These are phyloP conservation scores for Polyplosphaeria fusca DNA, from an alignment of 495 filamentous ascomycete genomes.

Conservation along the genomic window DNA sequence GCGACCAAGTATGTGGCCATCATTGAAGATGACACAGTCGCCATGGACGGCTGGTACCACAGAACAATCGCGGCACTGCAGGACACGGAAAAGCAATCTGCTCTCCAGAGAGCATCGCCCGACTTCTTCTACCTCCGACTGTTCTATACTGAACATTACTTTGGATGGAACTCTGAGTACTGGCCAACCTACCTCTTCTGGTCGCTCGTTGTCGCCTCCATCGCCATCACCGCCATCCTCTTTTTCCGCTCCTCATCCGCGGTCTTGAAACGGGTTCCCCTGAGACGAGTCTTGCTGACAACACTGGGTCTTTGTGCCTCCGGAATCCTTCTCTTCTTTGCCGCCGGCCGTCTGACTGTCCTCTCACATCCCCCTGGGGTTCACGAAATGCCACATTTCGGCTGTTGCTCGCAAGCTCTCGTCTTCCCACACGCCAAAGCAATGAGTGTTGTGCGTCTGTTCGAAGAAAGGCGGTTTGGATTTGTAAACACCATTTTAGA, in stretches of 20 bases:
- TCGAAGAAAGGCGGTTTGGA: conserved; percentile 24
- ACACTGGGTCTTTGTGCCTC: conserved; percentile 31
- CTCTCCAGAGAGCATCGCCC: conserved; percentile 1
- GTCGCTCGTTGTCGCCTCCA: conserved; percentile 22
- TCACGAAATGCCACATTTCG: conserved; percentile 50
- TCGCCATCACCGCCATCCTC: not conserved
- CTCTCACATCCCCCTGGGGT: conserved; percentile 43
- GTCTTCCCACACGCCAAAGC: conserved; percentile 43
- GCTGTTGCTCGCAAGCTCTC: conserved; percentile 51
- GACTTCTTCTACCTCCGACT: conserved; percentile 52
- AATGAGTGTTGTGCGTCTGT: conserved; percentile 34
- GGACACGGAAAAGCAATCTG: conserved; percentile 35
- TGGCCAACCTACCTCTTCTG: conserved; percentile 46
- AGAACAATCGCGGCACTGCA: conserved; percentile 44
- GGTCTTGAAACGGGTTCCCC: not conserved
- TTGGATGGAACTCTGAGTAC: conserved; percentile 56
- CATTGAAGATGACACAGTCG: conserved; percentile 56
- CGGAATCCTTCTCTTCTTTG: conserved; percentile 42
- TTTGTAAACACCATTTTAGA: conserved; percentile 50
- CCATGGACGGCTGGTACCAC: conserved; percentile 52
- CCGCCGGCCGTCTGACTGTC: conserved; percentile 43
- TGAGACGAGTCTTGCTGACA: conserved; percentile 19
- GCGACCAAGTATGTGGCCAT: conserved; percentile 50
- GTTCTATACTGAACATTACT: conserved; percentile 56
- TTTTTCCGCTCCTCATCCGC: conserved; percentile 12